Base-by-base conservation (phyloP, 2,329 filamentous ascomycete species). In the Epichloe scottii region DNA sequence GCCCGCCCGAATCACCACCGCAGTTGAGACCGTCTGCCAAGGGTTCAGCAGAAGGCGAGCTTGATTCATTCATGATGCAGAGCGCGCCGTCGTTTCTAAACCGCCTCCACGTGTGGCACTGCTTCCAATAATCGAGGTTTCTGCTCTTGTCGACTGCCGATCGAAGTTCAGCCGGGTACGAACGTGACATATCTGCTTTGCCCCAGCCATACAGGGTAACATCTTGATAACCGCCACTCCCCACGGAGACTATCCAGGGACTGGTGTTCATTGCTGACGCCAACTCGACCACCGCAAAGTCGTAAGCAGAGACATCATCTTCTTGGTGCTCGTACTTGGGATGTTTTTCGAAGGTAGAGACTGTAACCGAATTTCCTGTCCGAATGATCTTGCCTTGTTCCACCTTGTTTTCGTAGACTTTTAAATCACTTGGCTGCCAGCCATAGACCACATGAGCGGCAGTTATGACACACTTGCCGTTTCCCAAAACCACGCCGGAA, bases 341-440 rank as follows among this genome's bases (percentile, higher is more conserved):
- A n/a, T n/a, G n/a, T n/a, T n/a, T n/a, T n/a, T n/a, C n/a, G 35
- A 3, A n/a, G 2, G 35, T 14, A 38, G 12, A 14, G 35, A 1
- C 35, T 14, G 0, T 0, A 38, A 38, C 35, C 3, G 0, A 38
- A 6, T 1, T 0, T 1, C 7, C 1, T n/a, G 35, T 38, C 14
- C 2, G 12, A 38, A 0, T 2, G 12, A 38, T 38, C 3, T n/a
- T 14, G 35, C 1, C 3, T n/a, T 1, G 2, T 38, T n/a, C 3
- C 14, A 3, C 2, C 1, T 2, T 5, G 14, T 38, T 38, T n/a
- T 6, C n/a, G 35, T 5, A 38, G 14, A 38, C 14, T 38, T 3
- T 38, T 3, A 38, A 38, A 38, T n/a, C 0, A 6, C 3, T 0
- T 38, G 14, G 3, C 0, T 2, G 2, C 11, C 1, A 3, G n/a